Evolutionary conservation across 306 rosid genomes (phyloP), one percentile per base, ranked within the genome.

Genomic region (Lathyrus tuberosus): DNA sequence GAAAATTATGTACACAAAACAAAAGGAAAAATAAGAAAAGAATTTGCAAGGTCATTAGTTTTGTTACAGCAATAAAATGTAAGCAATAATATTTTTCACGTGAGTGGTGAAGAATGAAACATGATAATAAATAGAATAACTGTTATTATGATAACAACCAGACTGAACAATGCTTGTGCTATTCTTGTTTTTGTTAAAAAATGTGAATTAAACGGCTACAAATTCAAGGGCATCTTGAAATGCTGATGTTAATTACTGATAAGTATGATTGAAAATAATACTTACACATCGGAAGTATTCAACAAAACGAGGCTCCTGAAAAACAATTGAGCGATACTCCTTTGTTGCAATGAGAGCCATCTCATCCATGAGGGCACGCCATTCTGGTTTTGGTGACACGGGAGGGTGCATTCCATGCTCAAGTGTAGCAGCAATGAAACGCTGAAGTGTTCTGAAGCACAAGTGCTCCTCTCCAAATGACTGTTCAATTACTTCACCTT

Each of bases 401-500:
- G 99, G 99, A 53, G 97, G 97, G 66, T 70, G 86, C 99, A 95
- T 95, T 16, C 99, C 99, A 18, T 95, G 99, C 95, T 95, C 99
- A 15, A 95, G 97, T 28, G 99, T 95, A 20, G 99, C 99, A 4
- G 99, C 97, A 7, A 90, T 80, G 84, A 91, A 95, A 41, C 99
- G 91, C 81, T 95, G 99, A 53, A 95, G 96, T 22, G 99, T 89
- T 70, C 99, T 84, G 73, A 95, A 95, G 84, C 97, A 95, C 81
- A 95, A 82, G 73, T 89, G 97, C 81, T 91, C 97, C 87, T 95
- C 99, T 65, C 97, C 99, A 75, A 95, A 95, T 22, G 93, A 95
- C 80, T 95, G 95, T 43, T 95, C 99, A 67, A 95, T 95, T 67
- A 95, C 99, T 79, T 95, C 99, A 35, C 99, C 99, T 74, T 95